Conservation (phyloP, 805 yeast genomes). For the Barnettozyma wickerhamii region DNA sequence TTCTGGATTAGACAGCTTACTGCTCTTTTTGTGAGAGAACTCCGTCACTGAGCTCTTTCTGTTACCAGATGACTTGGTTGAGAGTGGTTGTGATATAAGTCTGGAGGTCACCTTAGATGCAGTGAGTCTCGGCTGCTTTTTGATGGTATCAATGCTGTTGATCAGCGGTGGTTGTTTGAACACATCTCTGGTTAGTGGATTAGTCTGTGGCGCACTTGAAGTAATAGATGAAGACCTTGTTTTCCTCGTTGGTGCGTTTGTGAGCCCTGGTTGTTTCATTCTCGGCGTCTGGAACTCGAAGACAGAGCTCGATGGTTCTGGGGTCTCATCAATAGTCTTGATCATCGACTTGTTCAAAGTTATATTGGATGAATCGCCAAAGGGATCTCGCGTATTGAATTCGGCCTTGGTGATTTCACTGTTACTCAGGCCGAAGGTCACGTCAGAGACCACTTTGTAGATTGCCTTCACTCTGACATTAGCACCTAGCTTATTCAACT, state of each 20-base stretch:
- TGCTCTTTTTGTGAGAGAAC: constrained; percentile 17
- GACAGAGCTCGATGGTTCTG: constrained; percentile 11
- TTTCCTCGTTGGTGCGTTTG: constrained; percentile 38
- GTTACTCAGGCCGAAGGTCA: constrained; percentile 14
- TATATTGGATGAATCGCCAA: constrained; percentile 24
- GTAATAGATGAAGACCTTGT: constrained; percentile 23
- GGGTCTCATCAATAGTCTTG: constrained; percentile 18
- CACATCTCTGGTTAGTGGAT: constrained; percentile 5
- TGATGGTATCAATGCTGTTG: constrained; percentile 17
- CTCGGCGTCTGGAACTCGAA: constrained; percentile 39
- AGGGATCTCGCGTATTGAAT: constrained; percentile 23
- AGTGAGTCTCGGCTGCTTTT: constrained; percentile 29
- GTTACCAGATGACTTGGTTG: constrained; percentile 11
- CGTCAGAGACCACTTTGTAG: constrained; percentile 30
- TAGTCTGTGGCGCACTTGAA: constrained; percentile 4
- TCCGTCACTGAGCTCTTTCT: constrained; percentile 13
- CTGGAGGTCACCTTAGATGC: constrained; percentile 46
- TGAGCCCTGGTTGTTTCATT: constrained; percentile 30
- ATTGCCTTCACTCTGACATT: constrained; percentile 56
- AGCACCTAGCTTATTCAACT: constrained; percentile 68
- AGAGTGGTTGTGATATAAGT: constrained; percentile 38
- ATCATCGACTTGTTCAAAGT: constrained; percentile 11
- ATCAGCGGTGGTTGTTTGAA: constrained; percentile 22
- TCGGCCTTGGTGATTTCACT: constrained; percentile 6
- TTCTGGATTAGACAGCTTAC: constrained; percentile 7